A percentile compares a stretch with the other conserved stretches of the same genome.
Evolutionary conservation across 1,139 yeast species (phyloP).

Genomic region (Yamadazyma sp.): DNA sequence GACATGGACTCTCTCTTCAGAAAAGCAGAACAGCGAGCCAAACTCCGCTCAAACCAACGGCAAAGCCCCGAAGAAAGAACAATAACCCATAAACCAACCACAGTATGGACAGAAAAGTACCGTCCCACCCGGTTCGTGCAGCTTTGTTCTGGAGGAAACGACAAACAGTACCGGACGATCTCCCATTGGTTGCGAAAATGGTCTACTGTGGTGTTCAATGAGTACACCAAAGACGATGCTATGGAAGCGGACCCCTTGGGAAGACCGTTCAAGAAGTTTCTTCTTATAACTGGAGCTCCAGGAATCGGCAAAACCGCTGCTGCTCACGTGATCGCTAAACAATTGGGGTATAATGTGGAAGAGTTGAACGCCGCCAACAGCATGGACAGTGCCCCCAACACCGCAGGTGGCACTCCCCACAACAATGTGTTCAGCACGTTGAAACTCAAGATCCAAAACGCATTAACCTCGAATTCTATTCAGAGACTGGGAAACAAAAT

Average conservation of each 20-base stretch:
- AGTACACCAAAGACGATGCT: slow-evolving; percentile 19
- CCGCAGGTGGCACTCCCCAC: slow-evolving; percentile 14
- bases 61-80: slow-evolving; percentile 8
- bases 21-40: slow-evolving; percentile 26
- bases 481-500: slow-evolving; percentile 25
- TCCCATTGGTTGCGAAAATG: slow-evolving; percentile 82
- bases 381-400: slow-evolving; percentile 37
- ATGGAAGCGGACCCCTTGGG: slow-evolving; percentile 56
- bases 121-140: slow-evolving; percentile 67
- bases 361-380: slow-evolving; percentile 90
- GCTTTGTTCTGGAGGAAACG: slow-evolving; percentile 76
- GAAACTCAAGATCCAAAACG: slow-evolving; percentile 59
- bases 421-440: slow-evolving; percentile 30
- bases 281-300: slow-evolving; percentile 87
- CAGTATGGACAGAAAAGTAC: slow-evolving; percentile 70
- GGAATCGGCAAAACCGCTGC: slow-evolving; percentile 95
- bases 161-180: slow-evolving; percentile 67
- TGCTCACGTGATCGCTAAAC: slow-evolving; percentile 80
- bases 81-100: slow-evolving; percentile 7
- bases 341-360: slow-evolving; percentile 75
- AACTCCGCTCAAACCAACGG: slow-evolving; percentile 20
- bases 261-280: slow-evolving; percentile 69
- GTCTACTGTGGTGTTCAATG: slow-evolving; percentile 67
- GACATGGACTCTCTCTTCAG: slow-evolving; percentile 34
- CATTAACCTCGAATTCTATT: slow-evolving; percentile 65